Base-by-base conservation (phyloP, 495 filamentous ascomycete species). In the Penicillium lagena region DNA sequence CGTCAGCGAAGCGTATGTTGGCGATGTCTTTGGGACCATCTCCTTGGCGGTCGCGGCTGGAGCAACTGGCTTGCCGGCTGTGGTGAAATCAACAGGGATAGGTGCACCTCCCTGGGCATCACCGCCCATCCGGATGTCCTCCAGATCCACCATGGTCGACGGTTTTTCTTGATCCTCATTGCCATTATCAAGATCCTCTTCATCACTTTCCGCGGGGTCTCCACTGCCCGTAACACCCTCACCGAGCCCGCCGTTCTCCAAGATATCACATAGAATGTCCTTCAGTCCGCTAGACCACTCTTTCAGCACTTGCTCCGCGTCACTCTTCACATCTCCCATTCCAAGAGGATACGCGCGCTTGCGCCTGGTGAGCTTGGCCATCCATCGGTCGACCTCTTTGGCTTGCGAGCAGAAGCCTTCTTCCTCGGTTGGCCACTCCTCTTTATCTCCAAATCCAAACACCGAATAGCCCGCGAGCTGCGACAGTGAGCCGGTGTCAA, bases 331-430 rank as follows among this genome's bases (percentile, higher is more conserved):
- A 68, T 96, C 89, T 1, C 85, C 89, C 72, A 90, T 81, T 2
- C 91, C 91, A 2, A 97, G 65, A 2, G 91, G 93, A 53, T 82
- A 96, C 0, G 88, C 83, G 41, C 83, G 64, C 62, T 87, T 93
- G 49, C 80, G 75, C 3, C 80, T 85, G 0, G 89, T 95, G 43
- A 97, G 70, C 54, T 85, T 93, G 30, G 91, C 90, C 81, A 97
- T 85, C 93, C 91, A 97, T 56, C 83, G 90, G 54, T 97, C 91
- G 1, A 93, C 72, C 42, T 93, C 82, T 54, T 81, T 83, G 0
- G 90, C 91, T 57, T 97, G 90, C 29, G 83, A 86, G 58, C 91
- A 96, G 63, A 87, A 97, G 0, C 90, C 91, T 51, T 94, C 87
- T 43, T 85, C 82, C 55, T 90, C 88, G 0, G 83, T 87, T 2